Evolutionary conservation across 257 asterid species (phyloP).

Genomic region (Solanum bukasovii): DNA sequence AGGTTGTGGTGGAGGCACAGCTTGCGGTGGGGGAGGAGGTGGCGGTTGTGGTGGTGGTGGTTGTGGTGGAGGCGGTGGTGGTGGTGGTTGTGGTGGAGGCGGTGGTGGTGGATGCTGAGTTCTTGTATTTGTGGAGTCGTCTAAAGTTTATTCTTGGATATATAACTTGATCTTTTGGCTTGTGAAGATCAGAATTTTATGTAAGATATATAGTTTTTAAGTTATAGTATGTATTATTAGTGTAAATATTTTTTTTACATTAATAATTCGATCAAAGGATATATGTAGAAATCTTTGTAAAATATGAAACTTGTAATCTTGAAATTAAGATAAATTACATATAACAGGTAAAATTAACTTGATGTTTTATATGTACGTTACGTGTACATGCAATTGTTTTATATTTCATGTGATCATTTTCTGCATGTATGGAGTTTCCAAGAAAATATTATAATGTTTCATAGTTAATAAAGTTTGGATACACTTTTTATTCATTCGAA

Average conservation of each 20-base stretch:
- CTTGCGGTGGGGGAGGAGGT: background rate
- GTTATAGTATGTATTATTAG: background rate
- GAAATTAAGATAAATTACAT: background rate
- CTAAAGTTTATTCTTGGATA: background rate
- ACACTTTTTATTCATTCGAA: background rate
- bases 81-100: background rate
- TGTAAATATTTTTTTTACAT: background rate
- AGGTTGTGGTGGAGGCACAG: background rate
- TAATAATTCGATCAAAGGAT: too few relatives aligned
- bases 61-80: background rate
- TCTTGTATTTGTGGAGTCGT: accelerated
- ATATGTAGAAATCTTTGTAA: background rate
- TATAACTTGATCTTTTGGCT: background rate
- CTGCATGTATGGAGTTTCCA: background rate
- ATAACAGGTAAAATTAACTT: background rate
- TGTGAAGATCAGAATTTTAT: background rate
- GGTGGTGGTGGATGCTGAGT: background rate
- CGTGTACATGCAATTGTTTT: background rate
- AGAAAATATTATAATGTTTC: background rate
- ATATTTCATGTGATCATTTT: background rate
- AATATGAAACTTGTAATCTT: background rate
- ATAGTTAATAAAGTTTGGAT: background rate
- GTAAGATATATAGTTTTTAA: background rate
- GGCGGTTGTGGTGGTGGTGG: background rate
- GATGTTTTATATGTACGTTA: background rate